Base-by-base conservation (phyloP, 169 alveolate genomes). In the Blepharisma undulans region DNA sequence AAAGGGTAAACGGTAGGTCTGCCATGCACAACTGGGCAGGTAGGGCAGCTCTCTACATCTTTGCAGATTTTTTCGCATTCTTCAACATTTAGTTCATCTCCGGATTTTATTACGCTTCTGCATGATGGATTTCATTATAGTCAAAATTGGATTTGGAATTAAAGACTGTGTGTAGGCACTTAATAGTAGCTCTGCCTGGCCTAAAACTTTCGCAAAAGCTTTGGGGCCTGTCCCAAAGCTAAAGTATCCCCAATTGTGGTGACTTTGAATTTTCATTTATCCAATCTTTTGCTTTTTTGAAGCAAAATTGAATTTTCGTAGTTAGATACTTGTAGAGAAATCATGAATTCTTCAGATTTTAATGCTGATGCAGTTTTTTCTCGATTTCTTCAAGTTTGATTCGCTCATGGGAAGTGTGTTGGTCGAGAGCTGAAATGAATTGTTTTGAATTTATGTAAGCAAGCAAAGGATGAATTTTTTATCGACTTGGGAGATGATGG, bases 371-470 rank as follows among this genome's bases (percentile, higher is more conserved):
- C 6, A 89, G 72, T 0, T 22, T 76, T 18, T 22, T 72, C 61
- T 59, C 36, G n/a, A 91, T 71, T 71, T 60, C 25, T 72, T 91
- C 93, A 2, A 91, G 72, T 48, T 74, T 60, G 4, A 84, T 82
- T 33, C 93, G n/a, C 72, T 91, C 93, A n/a, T 89, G 90, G 29
- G 92, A 76, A n/a, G 93, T 92, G 72, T 91, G 93, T n/a, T 91
- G 87, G 92, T 91, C 93, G 5, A 91, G 34, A 1, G 90, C 92
- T 5, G 84, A 21, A 4, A 91, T 12, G 12, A 80, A 16, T 10
- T 77, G 74, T 34, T 1, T 66, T n/a, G 34, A 21, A 7, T 87
- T 71, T 27, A 84, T 59, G 34, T 86, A 36, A 90, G 82, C 5
- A 59, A 14, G 8, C 60, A 22, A 0, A 32, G 2, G n/a, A 86